Conservation (phyloP, 768 basidiomycete species). For the Trametopsis cervina region DNA sequence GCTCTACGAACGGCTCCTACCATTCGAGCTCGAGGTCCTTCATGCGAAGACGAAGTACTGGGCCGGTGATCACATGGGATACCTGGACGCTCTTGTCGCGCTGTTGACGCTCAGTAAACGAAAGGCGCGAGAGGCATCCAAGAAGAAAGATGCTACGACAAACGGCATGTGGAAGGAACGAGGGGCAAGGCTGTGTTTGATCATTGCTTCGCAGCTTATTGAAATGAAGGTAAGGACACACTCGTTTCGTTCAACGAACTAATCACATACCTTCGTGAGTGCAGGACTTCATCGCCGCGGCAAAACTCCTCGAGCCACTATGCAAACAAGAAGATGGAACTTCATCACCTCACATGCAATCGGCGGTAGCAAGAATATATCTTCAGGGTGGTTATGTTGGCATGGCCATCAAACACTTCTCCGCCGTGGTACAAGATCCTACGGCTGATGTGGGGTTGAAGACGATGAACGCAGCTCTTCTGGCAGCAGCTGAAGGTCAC, state of each 20-base stretch:
- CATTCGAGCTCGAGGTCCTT: conserved; percentile 58
- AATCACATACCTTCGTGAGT: not conserved
- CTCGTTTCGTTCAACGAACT: not conserved
- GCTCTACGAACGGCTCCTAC: conserved; percentile 54
- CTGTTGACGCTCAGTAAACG: conserved; percentile 55
- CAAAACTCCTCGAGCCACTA: conserved; percentile 61
- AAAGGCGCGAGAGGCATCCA: conserved; percentile 29
- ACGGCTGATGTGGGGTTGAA: conserved; percentile 27
- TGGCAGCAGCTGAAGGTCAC: conserved; percentile 64
- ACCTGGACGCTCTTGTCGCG: conserved; percentile 66
- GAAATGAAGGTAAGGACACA: conserved; percentile 68
- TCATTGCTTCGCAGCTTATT: conserved; percentile 73
- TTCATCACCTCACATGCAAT: conserved; percentile 51
- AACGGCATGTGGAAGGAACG: conserved; percentile 79
- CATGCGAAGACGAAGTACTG: conserved; percentile 72
- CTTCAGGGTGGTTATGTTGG: conserved; percentile 64
- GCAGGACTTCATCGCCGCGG: conserved; percentile 66
- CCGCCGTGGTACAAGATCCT: conserved; percentile 38
- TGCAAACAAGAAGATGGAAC: conserved; percentile 29
- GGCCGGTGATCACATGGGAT: conserved; percentile 74
- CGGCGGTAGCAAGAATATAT: conserved; percentile 67
- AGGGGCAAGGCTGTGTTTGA: conserved; percentile 64
- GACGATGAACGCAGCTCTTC: conserved; percentile 58
- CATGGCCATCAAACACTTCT: conserved; percentile 54
- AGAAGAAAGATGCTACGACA: conserved; percentile 13